Evolutionary conservation across 495 filamentous ascomycete genomes (phyloP).

Genomic region (Neurospora hispaniola): DNA sequence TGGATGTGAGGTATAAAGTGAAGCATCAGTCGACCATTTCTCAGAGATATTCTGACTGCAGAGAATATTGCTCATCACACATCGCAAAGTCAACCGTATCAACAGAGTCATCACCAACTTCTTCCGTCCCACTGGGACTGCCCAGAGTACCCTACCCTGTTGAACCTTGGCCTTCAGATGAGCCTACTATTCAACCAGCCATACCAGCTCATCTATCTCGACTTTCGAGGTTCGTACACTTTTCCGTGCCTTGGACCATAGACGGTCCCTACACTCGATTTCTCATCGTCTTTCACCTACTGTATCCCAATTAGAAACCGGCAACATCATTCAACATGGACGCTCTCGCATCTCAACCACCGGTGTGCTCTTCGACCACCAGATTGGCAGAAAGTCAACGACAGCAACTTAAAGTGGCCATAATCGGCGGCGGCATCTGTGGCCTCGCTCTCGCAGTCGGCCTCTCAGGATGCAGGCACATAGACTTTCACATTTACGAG

Average conservation of each 20-base stretch:
- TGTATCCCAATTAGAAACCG: background rate
- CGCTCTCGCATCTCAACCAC: background rate
- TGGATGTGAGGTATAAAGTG: background rate
- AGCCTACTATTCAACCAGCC: background rate
- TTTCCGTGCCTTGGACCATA: background rate
- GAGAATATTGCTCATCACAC: background rate
- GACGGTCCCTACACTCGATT: background rate
- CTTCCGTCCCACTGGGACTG: background rate
- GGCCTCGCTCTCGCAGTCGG: slow-evolving; percentile 27
- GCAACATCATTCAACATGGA: background rate
- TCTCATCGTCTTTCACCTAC: background rate
- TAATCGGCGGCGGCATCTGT: slow-evolving; percentile 27
- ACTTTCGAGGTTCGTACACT: background rate
- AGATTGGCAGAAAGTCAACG: background rate
- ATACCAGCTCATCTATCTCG: background rate
- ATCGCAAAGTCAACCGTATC: background rate
- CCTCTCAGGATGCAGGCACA: slow-evolving; percentile 17
- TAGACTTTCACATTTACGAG: slow-evolving; percentile 25
- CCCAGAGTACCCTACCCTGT: background rate
- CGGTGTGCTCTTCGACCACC: background rate
- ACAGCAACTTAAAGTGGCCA: slow-evolving; percentile 19
- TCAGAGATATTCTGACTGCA: no score
- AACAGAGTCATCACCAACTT: background rate
- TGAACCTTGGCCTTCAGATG: background rate
- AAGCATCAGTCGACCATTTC: background rate